phyloP scores from a whole-genome alignment of 805 yeast genomes.

The Ogataea allantospora region DNA sequence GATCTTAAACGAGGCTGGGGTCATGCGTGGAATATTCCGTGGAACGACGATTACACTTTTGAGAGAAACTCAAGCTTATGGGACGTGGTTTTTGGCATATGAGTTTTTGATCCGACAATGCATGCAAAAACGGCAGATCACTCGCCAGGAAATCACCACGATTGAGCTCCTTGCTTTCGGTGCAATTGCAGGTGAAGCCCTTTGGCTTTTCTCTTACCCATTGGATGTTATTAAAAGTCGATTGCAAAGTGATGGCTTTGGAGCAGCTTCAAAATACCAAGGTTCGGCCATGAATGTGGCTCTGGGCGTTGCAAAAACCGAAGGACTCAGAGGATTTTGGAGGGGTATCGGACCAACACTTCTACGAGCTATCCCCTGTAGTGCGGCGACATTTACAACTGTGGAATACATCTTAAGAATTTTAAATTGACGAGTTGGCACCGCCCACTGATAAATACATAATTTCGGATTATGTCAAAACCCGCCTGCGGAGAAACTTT shows the following conservation, averaged over 20 bases:
- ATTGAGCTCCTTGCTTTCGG: constrained; percentile 57
- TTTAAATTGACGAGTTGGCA: too few species aligned
- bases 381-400: constrained; percentile 76
- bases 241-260: constrained; percentile 54
- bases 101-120: constrained; percentile 51
- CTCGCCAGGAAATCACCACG: constrained; percentile 50
- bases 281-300: constrained; percentile 40
- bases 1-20: constrained; percentile 44
- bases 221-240: constrained; percentile 51
- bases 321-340: constrained; percentile 58
- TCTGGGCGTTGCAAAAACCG: constrained; percentile 37
- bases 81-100: constrained; percentile 69
- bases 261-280: constrained; percentile 40
- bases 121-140: constrained; percentile 33
- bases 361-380: constrained; percentile 60
- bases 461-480: too few species aligned
- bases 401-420: constrained; percentile 65
- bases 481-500: too few species aligned
- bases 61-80: constrained; percentile 71
- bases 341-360: constrained; percentile 60
- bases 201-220: constrained; percentile 59
- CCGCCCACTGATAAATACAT: too few species aligned
- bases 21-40: constrained; percentile 47
- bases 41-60: constrained; percentile 53
- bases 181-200: constrained; percentile 65